Percentiles rank a stretch among this genome's conserved stretches.
These are phyloP conservation scores for Groenewaldozyma salmanticensis DNA, from an alignment of 805 yeast species.

Conservation along the genomic window DNA sequence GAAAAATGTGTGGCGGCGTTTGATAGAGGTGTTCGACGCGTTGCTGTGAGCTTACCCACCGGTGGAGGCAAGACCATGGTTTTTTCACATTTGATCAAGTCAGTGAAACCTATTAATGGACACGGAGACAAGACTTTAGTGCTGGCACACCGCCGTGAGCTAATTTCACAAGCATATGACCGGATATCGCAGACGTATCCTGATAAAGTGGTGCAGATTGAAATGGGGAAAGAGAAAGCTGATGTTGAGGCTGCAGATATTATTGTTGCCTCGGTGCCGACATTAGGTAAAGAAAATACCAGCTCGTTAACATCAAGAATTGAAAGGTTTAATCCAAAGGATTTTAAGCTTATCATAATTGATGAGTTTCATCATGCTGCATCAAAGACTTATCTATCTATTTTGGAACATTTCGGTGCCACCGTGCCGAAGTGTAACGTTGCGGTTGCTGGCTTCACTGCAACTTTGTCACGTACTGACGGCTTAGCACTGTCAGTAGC, in stretches of 20 bases:
- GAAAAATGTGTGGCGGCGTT: constrained; percentile 42
- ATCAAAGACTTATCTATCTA: constrained; percentile 51
- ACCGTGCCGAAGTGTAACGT: constrained; percentile 32
- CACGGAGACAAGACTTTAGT: constrained; percentile 38
- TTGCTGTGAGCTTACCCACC: constrained; percentile 82
- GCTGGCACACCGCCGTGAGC: constrained; percentile 72
- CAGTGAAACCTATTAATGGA: constrained; percentile 26
- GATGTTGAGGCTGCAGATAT: constrained; percentile 42
- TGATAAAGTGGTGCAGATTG: constrained; percentile 44
- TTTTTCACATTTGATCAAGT: constrained; percentile 18
- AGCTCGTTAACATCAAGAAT: too few species aligned
- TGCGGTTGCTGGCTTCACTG: constrained; percentile 75
- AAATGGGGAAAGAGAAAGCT: constrained; percentile 51
- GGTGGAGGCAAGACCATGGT: constrained; percentile 93
- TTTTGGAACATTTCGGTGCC: constrained; percentile 53
- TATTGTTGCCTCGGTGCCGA: constrained; percentile 67
- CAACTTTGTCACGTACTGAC: constrained; percentile 77
- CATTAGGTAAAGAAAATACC: constrained; percentile 36
- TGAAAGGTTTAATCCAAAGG: constrained; percentile 41
- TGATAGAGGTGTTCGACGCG: constrained; percentile 37
- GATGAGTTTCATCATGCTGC: constrained; percentile 95
- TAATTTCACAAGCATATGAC: constrained; percentile 58
- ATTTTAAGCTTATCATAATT: constrained; percentile 64
- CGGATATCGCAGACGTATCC: constrained; percentile 44
- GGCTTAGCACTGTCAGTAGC: constrained; percentile 44